Base-by-base conservation (phyloP, 352 stramenopile genomes). In the Pythium vanterpoolii region DNA sequence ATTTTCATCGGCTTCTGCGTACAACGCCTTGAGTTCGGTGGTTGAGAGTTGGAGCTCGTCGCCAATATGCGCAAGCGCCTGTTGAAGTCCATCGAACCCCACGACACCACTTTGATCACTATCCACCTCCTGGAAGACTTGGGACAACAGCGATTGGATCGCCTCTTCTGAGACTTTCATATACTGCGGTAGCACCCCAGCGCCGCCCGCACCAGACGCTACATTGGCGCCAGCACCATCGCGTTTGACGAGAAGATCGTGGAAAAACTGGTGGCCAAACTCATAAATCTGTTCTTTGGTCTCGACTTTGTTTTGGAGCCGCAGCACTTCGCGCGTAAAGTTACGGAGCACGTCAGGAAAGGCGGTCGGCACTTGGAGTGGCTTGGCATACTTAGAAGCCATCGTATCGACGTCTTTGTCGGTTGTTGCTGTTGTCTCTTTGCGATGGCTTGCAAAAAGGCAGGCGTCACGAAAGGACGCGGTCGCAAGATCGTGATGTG, bases 301-400 rank as follows among this genome's bases (percentile, higher is more conserved):
- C 64, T 91, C 81, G 14, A 93, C 61, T 50, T 89, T 90, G 48
- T 81, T 76, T 66, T 96, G 86, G n/a, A 84, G 77, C 19, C 86
- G 82, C 53, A 96, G 60, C 39, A 93, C 77, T 39, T 96, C 86
- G 24, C 87, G 83, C 18, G 87, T 75, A 50, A 96, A 90, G 43
- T 75, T 77, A 23, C 81, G 79, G 59, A 96, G 59, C 36, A 92
- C 56, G 23, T 89, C 79, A 9, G 82, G 80, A 43, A 96, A 93
- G 14, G 86, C 79, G 6, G 51, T 54, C 21, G 84, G 86, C 44
- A 95, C 70, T 43, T 88, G 78, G 50, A 94, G 78, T 16, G 75
- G 70, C 70, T 95, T 95, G 38, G 85, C 79, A 30, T 93, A 95
- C 68, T 88, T 90, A 56, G 82, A 93, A 34, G 87, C 79, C 82